These are phyloP conservation scores for Leccinum griseonigrum DNA, from an alignment of 1,284 basidiomycete genomes.

Conservation along the genomic window DNA sequence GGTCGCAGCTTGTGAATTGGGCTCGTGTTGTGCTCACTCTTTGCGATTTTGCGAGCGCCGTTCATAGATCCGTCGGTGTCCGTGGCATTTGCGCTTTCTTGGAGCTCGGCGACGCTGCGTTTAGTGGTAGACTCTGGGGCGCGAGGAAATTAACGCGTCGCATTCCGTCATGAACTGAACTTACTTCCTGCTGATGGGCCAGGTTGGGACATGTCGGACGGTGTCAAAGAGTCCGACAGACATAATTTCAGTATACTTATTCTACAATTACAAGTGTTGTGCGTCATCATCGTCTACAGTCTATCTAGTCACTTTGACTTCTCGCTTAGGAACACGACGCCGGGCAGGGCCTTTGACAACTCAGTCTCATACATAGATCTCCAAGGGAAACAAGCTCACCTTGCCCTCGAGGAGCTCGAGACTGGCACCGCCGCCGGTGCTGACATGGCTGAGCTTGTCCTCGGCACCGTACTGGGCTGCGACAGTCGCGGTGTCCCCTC, in stretches of 20 bases:
- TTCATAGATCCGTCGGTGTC: conserved; percentile 20
- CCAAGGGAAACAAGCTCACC: conserved; percentile 41
- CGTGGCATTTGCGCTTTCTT: conserved; percentile 15
- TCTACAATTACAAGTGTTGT: conserved; percentile 10
- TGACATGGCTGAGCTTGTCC: conserved; percentile 92
- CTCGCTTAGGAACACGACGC: conserved; percentile 29
- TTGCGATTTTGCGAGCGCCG: conserved; percentile 21
- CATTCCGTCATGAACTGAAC: conserved; percentile 4
- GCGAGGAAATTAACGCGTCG: conserved; percentile 4
- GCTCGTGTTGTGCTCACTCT: conserved; percentile 22
- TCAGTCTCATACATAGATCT: conserved; percentile 9
- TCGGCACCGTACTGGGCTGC: conserved; percentile 83
- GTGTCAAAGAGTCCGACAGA: not conserved
- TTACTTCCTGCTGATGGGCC: conserved; percentile 16
- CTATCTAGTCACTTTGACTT: conserved; percentile 19
- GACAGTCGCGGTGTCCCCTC: conserved; percentile 92
- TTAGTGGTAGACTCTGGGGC: conserved; percentile 18
- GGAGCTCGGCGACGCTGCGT: conserved; percentile 16
- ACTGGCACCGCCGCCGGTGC: conserved; percentile 95
- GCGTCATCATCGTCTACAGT: conserved; percentile 12
- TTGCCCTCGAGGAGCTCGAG: conserved; percentile 97
- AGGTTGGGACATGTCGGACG: conserved; percentile 16
- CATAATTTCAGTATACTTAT: conserved; percentile 13
- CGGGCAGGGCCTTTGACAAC: conserved; percentile 22
- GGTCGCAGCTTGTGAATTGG: not conserved